Conservation (phyloP, 129 eudicot species). For the Deinandra increscens region DNA sequence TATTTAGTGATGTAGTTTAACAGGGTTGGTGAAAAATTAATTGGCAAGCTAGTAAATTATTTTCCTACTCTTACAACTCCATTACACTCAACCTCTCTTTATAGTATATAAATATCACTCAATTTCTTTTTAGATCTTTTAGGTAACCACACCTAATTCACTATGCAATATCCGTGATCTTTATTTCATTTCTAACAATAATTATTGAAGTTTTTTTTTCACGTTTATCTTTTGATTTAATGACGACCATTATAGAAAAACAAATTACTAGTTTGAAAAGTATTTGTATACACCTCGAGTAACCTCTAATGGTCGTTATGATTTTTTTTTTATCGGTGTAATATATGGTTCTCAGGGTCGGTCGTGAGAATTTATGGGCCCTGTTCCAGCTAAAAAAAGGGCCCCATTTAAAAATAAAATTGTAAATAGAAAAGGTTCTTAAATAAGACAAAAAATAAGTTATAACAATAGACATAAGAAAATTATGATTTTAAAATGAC, state of each 20-base stretch:
- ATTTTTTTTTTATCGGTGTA: too few relatives aligned
- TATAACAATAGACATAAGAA: too few relatives aligned
- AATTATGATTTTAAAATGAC: too few relatives aligned
- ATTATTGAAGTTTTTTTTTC: neutral
- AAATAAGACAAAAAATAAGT: too few relatives aligned
- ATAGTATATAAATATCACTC: neutral
- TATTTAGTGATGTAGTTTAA: slow-evolving; percentile 10
- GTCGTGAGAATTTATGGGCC: too few relatives aligned
- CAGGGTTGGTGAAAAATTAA: slow-evolving; percentile 32
- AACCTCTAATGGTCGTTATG: too few relatives aligned
- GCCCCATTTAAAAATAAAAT: too few relatives aligned
- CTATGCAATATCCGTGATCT: neutral
- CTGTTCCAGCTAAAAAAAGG: too few relatives aligned
- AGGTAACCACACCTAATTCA: slow-evolving; percentile 23
- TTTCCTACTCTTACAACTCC: slow-evolving; percentile 42
- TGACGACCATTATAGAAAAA: neutral
- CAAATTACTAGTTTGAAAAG: neutral
- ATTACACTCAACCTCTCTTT: slow-evolving; percentile 30
- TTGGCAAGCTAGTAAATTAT: slow-evolving; percentile 23
- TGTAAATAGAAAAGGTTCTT: too few relatives aligned
- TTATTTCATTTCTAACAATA: neutral
- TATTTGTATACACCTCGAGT: too few relatives aligned
- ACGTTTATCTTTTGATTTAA: neutral
- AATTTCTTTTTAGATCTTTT: neutral
- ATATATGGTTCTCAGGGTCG: too few relatives aligned